Base-by-base conservation (phyloP, 192 early-diverging fungal species). In the Coemansia sp. region DNA sequence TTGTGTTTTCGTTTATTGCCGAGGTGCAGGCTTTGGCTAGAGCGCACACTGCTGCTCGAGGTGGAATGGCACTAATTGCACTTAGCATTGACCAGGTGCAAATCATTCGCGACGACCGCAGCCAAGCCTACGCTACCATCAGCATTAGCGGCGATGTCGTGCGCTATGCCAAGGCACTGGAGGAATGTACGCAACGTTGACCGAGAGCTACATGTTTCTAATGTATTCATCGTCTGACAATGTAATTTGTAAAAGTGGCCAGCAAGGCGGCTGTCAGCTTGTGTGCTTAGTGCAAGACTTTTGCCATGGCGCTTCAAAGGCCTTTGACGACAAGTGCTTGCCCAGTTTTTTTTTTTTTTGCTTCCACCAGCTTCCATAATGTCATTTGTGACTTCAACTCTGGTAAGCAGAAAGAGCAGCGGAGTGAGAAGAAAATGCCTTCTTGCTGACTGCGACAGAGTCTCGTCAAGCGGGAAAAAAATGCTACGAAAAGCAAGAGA, bases 41-140 rank as follows among this genome's bases (percentile, higher is more conserved):
- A n/a, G 86, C 92, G 2, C 90, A 94, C 47, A 85, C 87, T 28
- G 80, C 76, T 0, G 90, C 89, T 3, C 63, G 91, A 0, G 92
- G 92, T 32, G 92, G 92, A 5, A 92, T 91, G 74, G 91, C 88
- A 8, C 73, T 94, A 46, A 69, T 92, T n/a, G 88, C 82, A 1
- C 82, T 91, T 26, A 75, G 77, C 1, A 77, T 92, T 3, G 91
- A 94, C 64, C 83, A 90, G 73, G 85, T 76, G 35, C 81, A 87
- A 49, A 86, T 91, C 49, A 68, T 85, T 42, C 87, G 92, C 64
- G 87, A 86, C 40, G 81, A 89, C 50, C 91, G 91, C 72, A 91
- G 89, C 62, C 88, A 91, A 67, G 91, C 87, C 9, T 93, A 93
- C 73, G 88, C 87, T 0, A 63, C 92, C 33, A 77, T 92, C 13